Conservation (phyloP, 345 rosid species). For the Ceriops zippeliana region DNA sequence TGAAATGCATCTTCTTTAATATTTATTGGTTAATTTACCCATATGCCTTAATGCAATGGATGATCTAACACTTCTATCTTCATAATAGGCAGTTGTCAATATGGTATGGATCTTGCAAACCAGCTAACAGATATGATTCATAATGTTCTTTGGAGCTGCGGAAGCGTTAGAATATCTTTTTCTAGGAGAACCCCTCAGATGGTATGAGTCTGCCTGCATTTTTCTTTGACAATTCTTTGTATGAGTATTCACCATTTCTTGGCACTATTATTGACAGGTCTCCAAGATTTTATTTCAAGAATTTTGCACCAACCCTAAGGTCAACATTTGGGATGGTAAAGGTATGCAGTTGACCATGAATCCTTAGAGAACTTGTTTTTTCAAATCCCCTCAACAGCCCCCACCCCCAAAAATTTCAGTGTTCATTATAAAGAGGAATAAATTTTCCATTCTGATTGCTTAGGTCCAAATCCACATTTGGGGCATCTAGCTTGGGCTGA, state of each 20-base stretch:
- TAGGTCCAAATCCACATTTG: slow-evolving; percentile 34
- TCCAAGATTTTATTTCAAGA: slow-evolving; percentile 13
- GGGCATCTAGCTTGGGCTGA: slow-evolving; percentile 37
- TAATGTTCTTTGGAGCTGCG: slow-evolving; percentile 36
- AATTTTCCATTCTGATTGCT: not conserved
- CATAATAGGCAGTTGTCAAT: slow-evolving; percentile 23
- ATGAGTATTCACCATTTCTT: slow-evolving; percentile 2
- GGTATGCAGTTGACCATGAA: slow-evolving; percentile 10
- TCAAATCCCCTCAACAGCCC: no score
- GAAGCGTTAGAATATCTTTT: slow-evolving; percentile 28
- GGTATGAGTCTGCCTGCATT: slow-evolving; percentile 8
- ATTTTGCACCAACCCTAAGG: slow-evolving; percentile 22
- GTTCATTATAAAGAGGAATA: not conserved
- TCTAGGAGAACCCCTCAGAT: slow-evolving; percentile 33
- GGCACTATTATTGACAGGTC: slow-evolving; percentile 16
- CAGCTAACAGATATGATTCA: slow-evolving; percentile 20
- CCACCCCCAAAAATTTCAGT: no score
- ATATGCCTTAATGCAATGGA: not conserved
- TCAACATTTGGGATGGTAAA: slow-evolving; percentile 33
- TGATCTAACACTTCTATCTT: not conserved
- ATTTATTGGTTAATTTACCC: not conserved
- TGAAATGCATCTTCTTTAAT: not conserved
- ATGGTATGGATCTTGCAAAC: slow-evolving; percentile 27
- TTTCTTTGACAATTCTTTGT: slow-evolving; percentile 3
- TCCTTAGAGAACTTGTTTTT: not conserved